phyloP scores from a whole-genome alignment of 306 rosid species.

The Canavalia gladiata region DNA sequence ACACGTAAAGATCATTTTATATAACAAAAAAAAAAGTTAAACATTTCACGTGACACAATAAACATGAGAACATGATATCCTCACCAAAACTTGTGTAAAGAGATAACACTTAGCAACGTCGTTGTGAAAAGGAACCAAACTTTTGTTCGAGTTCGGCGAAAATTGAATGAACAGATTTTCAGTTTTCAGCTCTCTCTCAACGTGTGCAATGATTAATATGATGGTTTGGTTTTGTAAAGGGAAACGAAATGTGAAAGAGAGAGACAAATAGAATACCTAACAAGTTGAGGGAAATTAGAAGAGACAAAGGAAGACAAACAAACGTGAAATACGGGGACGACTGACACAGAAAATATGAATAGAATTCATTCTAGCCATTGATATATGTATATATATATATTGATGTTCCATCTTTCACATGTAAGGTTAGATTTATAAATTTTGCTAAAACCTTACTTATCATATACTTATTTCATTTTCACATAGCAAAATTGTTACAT shows the following conservation, averaged over 20 bases:
- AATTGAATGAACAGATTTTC: not conserved
- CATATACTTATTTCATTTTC: not conserved
- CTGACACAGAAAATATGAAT: not conserved
- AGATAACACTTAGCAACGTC: too few species aligned
- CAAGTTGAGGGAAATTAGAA: not conserved
- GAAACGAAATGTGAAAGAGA: not conserved
- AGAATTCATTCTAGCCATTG: not conserved
- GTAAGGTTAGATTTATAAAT: not conserved
- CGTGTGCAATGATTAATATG: not conserved
- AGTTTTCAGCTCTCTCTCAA: not conserved
- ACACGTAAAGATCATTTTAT: not conserved
- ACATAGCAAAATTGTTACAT: not conserved
- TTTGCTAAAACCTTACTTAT: not conserved
- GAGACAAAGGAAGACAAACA: not conserved
- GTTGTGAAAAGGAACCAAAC: slow-evolving; percentile 34
- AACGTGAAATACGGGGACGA: slow-evolving; percentile 20
- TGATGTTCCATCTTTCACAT: too few species aligned
- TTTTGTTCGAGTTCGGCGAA: slow-evolving; percentile 31
- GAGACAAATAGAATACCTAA: not conserved
- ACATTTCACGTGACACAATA: slow-evolving; percentile 8
- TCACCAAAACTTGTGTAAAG: not conserved
- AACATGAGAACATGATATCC: slow-evolving; percentile 3
- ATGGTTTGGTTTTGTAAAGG: not conserved
- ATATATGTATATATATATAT: too few species aligned
- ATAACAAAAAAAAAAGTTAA: not conserved